Base-by-base conservation (phyloP, 2,329 filamentous ascomycete species). In the Trichoderma semiorbis region DNA sequence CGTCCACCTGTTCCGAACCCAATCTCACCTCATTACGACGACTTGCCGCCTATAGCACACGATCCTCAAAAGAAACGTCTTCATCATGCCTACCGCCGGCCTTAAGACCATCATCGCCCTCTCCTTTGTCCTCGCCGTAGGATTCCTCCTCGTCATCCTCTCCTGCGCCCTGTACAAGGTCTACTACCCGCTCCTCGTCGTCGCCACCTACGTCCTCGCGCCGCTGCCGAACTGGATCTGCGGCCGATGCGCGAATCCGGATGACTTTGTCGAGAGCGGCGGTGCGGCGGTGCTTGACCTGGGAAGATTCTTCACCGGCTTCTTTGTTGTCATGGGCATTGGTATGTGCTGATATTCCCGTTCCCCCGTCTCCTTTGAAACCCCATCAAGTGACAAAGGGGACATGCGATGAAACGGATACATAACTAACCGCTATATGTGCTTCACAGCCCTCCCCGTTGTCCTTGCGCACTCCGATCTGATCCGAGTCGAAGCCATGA, bases 91-190 rank as follows among this genome's bases (percentile, higher is more conserved):
- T 85, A 89, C 93, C 86, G 94, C 96, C 78, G 96, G 96, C 81
- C 91, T 99, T 80, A 98, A 98, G 86, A 99, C 96, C 77, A 99
- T 99, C 84, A 99, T 99, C 83, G 94, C 93, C 75, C 93, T 99
- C 77, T 98, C 96, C 81, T 99, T 99, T 85, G 96, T 99, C 81
- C 94, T 99, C 76, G 96, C 96, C 77, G 96, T 99, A 78, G 96
- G 96, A 78, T 99, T 99, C 85, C 93, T 99, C 78, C 94, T 99
- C 77, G 96, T 98, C 77, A 99, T 99, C 83, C 93, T 99, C 78
- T 98, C 95, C 74, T 97, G 95, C 81, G 96, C 96, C 65, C 90
- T 99, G 76, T 99, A 92, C 89, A 89, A 95, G 81, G 93, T 94
- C 83, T 99, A 97, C 89, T 93, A 96, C 78, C 94, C 96, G 70